Evolutionary conservation across 352 stramenopile genomes (phyloP), one percentile per base, ranked within the genome.

Genomic region (Phytopythium litorale): DNA sequence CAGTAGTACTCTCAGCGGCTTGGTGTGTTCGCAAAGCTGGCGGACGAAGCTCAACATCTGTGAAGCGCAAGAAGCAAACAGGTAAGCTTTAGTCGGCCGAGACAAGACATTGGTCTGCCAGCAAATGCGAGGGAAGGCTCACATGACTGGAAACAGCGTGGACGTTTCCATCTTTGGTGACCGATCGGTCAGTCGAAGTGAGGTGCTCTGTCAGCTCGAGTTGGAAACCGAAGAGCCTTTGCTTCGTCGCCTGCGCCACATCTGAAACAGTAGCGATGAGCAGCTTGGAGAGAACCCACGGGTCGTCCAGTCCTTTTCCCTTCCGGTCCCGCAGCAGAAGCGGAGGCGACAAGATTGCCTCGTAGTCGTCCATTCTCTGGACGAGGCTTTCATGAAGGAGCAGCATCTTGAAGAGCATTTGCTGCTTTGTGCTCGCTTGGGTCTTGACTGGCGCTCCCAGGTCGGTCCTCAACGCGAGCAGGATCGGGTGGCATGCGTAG

Each of bases 1-100:
- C 13, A 94, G 71, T 4, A 94, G 64, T 15, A 78, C 61, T 37
- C 80, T 78, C 32, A 94, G 62, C 19, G 82, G 70, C 40, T 81
- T 84, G 7, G 70, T 74, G 65, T 91, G 83, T 43, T 89, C 83
- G 49, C 79, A 89, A 15, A 92, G 33, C 42, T 90, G 82, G 25
- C 83, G 81, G 15, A 94, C 60, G 56, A 91, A 92, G 59, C 86
- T 88, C 21, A 92, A 70, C 52, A 79, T 88, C 83, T 92, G 43
- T 3, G 33, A 21, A 21, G 50, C 38, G 25, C 19, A 51, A 46
- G 25, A 49, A 43, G 13, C 13, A 37, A 8, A 2, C 28, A 35
- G 23, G 5, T 7, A 13, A 7, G 23, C 15, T 25, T 54, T 38
- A 37, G 48, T 5, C 48, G 21, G 3, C 13, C 15, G 12, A 56